Evolutionary conservation across 2,329 filamentous ascomycete genomes (phyloP).

Genomic region (Pestalotiopsis sp.): DNA sequence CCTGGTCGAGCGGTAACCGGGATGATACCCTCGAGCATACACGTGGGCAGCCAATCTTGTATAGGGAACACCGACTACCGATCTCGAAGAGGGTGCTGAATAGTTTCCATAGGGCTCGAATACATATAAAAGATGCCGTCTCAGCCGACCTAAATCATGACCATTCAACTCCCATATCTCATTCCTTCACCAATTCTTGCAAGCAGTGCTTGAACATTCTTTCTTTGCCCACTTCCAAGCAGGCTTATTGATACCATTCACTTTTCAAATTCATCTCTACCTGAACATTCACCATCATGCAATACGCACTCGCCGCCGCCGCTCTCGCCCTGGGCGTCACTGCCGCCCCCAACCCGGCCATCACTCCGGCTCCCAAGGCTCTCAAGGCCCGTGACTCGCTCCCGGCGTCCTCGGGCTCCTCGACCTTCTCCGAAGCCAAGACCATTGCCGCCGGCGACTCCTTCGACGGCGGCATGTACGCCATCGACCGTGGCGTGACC

Average conservation of each 20-base stretch:
- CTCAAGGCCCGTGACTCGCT: constrained; percentile 3
- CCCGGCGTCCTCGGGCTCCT: constrained; percentile 9
- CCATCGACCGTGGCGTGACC: constrained; percentile 45
- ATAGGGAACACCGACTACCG: not conserved
- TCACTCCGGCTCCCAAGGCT: constrained; percentile 6
- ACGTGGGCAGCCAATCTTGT: not conserved
- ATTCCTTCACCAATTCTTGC: not conserved
- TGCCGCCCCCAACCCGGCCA: constrained; percentile 3
- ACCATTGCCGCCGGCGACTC: constrained; percentile 21
- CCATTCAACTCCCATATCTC: not conserved
- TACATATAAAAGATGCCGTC: constrained; percentile 3
- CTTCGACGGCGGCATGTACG: constrained; percentile 50
- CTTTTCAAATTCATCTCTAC: too few species aligned
- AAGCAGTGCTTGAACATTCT: constrained; percentile 11
- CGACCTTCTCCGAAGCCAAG: constrained; percentile 14
- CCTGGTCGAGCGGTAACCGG: not conserved
- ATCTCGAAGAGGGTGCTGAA: not conserved
- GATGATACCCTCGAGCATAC: not conserved
- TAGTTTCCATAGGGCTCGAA: not conserved
- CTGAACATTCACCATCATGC: too few species aligned
- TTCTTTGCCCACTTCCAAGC: not conserved
- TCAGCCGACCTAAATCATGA: not conserved
- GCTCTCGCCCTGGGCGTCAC: constrained; percentile 19
- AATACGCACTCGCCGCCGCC: constrained; percentile 23
- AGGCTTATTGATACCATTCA: not conserved